Evolutionary conservation across 2,329 filamentous ascomycete species (phyloP).

Genomic region (Fusarium pseudoanthophilum): DNA sequence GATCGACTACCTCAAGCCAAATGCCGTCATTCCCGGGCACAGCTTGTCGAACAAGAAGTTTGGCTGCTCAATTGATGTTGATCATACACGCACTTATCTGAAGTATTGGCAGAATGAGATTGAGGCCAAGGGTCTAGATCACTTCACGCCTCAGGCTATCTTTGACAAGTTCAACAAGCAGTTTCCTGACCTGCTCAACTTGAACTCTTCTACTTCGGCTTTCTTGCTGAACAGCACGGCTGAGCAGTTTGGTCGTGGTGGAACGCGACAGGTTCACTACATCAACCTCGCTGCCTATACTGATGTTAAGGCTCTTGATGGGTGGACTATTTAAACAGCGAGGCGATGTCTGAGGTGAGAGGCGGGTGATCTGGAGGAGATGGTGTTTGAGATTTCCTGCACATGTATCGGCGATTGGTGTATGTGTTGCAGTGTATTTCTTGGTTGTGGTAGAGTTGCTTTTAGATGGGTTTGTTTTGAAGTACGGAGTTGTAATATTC

Average conservation of each 20-base stretch:
- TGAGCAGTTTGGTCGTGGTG: not conserved
- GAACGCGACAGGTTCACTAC: not conserved
- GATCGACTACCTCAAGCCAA: not conserved
- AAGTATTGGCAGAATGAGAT: not conserved
- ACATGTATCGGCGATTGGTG: rapidly evolving
- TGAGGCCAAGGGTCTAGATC: not conserved
- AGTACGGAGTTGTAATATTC: not conserved
- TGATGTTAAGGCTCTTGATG: not conserved
- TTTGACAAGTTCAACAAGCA: not conserved
- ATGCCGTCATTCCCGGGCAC: not conserved
- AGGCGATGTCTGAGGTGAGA: too few species aligned
- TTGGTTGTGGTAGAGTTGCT: too few species aligned
- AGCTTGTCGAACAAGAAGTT: not conserved
- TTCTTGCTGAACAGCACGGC: not conserved
- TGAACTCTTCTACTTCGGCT: not conserved
- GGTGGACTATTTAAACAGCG: not conserved
- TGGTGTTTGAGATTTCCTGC: rapidly evolving
- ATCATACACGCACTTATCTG: not conserved
- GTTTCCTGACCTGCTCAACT: not conserved
- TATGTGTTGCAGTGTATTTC: rapidly evolving
- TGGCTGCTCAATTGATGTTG: not conserved
- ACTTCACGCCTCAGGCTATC: not conserved
- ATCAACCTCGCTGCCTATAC: not conserved
- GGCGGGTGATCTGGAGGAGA: too few species aligned
- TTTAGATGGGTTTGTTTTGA: rapidly evolving